Base-by-base conservation (phyloP, 768 basidiomycete genomes). In the Rossbeevera mucosa region DNA sequence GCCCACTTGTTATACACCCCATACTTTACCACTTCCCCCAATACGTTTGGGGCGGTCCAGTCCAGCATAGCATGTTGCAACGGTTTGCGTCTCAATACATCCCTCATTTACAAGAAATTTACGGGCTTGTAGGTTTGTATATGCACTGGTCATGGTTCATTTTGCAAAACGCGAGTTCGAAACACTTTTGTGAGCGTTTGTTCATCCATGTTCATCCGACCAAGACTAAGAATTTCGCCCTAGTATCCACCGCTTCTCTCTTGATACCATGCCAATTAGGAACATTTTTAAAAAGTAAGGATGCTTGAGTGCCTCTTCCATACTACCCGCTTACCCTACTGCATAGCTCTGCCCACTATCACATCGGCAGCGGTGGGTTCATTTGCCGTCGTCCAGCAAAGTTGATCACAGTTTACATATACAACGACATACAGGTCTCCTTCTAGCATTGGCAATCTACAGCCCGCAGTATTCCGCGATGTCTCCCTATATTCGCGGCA, bases 231-330 rank as follows among this genome's bases (percentile, higher is more conserved):
- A 47, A 41, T 31, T 9, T 28, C n/a, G 42, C 20, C 43, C 7
- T 20, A 91, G 89, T 63, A 82, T 99, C 2, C 96, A 99, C 67
- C 88, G 91, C 11, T 98, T 97, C 78, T 97, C 94, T 26, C 83
- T 93, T 71, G 88, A 84, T 2, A 96, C 95, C 0, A 95, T 98
- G 89, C 96, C 95, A 2, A 70, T 86, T 52, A 63, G 64, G 53
- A 90, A 92, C 65, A 80, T 98, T 30, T 85, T 95, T 75, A 88
- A 86, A 68, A 99, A 99, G 95, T 96, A 50, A 25, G 80, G 59
- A n/a, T 9, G 13, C 49, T 16, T 2, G 9, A 14, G 30, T 29
- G 6, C 21, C 7, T 21, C 11, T 26, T 29, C 26, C 7, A 43
- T 16, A 38, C 12, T 16, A 14, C 38, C 28, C 31, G n/a, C 45